Conservation (phyloP, 1,284 basidiomycete species). For the Cutaneotrichosporon cyanovorans region DNA sequence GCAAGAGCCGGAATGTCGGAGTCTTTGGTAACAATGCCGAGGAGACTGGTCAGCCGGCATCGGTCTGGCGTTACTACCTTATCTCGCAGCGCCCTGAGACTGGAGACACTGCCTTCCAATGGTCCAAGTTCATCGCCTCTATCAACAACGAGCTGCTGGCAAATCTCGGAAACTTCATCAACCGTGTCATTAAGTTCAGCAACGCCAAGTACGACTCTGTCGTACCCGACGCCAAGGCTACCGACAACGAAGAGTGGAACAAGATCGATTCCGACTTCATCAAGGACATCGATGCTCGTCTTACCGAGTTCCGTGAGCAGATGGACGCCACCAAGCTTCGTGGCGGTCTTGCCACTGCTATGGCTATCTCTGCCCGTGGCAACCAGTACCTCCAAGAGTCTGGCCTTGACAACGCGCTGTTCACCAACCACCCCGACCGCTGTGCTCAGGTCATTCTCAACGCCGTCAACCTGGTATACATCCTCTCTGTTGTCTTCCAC, state of each 20-base stretch:
- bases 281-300: conserved; percentile 62
- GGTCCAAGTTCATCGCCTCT: conserved; percentile 87
- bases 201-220: conserved; percentile 74
- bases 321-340: conserved; percentile 93
- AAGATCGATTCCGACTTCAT: conserved; percentile 67
- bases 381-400: conserved; percentile 91
- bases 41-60: conserved; percentile 83
- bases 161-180: conserved; percentile 98
- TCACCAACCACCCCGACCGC: conserved; percentile 69
- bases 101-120: conserved; percentile 92
- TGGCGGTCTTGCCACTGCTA: conserved; percentile 74
- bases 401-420: conserved; percentile 83
- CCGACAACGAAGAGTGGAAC: conserved; percentile 47
- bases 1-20: conserved; percentile 91
- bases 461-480: conserved; percentile 88
- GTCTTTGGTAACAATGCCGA: conserved; percentile 94
- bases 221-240: conserved; percentile 70
- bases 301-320: conserved; percentile 73
- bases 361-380: conserved; percentile 84
- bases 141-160: conserved; percentile 93
- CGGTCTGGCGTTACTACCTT: conserved; percentile 97
- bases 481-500: conserved; percentile 74
- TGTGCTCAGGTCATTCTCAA: conserved; percentile 86
- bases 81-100: conserved; percentile 89
- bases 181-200: conserved; percentile 86